phyloP scores from a whole-genome alignment of 2,329 filamentous ascomycete genomes.

The Beauveria sp. region DNA sequence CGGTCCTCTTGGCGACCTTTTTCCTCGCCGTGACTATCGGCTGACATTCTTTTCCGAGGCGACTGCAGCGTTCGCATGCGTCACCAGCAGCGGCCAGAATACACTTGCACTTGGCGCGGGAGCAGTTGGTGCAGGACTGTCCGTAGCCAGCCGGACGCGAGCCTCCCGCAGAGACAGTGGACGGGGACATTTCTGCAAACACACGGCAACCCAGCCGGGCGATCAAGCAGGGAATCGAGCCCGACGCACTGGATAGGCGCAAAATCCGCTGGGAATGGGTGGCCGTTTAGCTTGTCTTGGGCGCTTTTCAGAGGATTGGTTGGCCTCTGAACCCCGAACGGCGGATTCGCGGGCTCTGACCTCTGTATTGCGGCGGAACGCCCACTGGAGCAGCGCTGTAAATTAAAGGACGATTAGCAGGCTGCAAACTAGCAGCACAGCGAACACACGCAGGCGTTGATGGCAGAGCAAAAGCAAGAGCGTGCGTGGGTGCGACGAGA shows the following conservation, averaged over 20 bases:
- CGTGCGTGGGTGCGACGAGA: slow-evolving; percentile 1
- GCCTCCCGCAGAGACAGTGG: background rate
- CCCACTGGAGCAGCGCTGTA: background rate
- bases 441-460: background rate
- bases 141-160: slow-evolving; percentile 31
- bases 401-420: background rate
- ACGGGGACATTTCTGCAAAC: slow-evolving; percentile 6
- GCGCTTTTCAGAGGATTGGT: background rate
- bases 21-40: slow-evolving; percentile 34
- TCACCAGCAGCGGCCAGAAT: slow-evolving; percentile 28
- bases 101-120: slow-evolving; percentile 41
- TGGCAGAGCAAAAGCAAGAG: slow-evolving; percentile 6
- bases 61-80: slow-evolving; percentile 34
- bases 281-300: background rate
- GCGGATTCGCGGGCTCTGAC: background rate
- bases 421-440: background rate
- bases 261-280: slow-evolving; percentile 4
- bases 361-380: background rate
- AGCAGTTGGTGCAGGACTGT: slow-evolving; percentile 38
- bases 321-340: slow-evolving; percentile 5
- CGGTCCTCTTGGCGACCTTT: slow-evolving; percentile 26
- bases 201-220: background rate
- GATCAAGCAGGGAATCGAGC: background rate
- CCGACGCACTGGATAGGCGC: background rate
- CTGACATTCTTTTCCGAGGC: slow-evolving; percentile 39